Evolutionary conservation across 129 eudicot genomes (phyloP), one percentile per base, ranked within the genome.

Genomic region (Silybum marianum): DNA sequence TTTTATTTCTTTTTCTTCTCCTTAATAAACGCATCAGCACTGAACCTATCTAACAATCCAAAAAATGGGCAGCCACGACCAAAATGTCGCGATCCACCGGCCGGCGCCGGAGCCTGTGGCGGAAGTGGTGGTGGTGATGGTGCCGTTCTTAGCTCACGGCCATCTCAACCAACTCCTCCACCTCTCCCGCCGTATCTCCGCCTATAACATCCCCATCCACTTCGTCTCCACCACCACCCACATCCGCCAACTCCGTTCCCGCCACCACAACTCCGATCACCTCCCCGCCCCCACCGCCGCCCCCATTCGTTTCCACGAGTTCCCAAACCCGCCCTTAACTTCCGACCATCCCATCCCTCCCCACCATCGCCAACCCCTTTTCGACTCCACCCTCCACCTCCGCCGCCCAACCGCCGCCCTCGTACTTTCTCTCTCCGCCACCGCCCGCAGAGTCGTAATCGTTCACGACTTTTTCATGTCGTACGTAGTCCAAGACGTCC

Each of bases 141-240:
- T 46, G 18, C 58, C 58, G 0, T 46, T 12, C 16, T 3, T 46
- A 46, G 81, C 84, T 66, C 87, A 84, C 76, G 88, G 88, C 10
- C 88, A 85, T 85, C 84, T 80, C 73, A 75, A 80, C 85, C 88
- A 85, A 25, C 85, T 85, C 44, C 85, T 80, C 81, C 87, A 85
- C 88, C 85, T 85, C 69, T 86, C 96, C 39, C 83, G 87, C 9
- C 84, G 90, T 48, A 76, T 94, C 46, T 81, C 97, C 79, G 21
- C 89, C 73, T 84, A 86, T 83, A 81, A 74, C 48, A 46, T 94
- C 44, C 96, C 91, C 1, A 79, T 92, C 60, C 90, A 90, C 74
- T 83, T 77, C 65, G 90, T 80, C 48, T 73, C 88, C 32, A 72
- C 97, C 73, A 28, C 96, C 88, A 76, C 74, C 82, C 96, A 92